These are phyloP conservation scores for Yamagishiella unicocca DNA, from an alignment of 139 green algal genomes.

Conservation along the genomic window DNA sequence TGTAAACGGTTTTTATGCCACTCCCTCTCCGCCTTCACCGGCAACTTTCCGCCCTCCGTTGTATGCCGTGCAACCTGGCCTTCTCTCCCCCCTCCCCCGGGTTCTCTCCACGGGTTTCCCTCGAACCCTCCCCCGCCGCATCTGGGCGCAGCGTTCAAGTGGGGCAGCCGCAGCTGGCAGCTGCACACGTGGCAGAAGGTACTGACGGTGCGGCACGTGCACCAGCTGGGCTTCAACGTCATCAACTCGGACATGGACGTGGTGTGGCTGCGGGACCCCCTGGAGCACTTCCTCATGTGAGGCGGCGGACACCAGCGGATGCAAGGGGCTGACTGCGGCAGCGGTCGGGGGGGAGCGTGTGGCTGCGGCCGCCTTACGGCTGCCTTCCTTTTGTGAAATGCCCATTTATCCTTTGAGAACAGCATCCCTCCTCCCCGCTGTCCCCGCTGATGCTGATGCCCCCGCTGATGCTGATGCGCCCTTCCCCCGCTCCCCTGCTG, in stretches of 20 bases:
- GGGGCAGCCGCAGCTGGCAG: slow-evolving; percentile 48
- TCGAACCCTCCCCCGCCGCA: background rate
- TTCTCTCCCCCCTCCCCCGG: background rate
- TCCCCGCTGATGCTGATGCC: too few relatives aligned
- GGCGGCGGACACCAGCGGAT: background rate
- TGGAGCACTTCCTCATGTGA: slow-evolving; percentile 49
- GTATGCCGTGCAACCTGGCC: too few relatives aligned
- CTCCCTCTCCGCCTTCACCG: background rate
- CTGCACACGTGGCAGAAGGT: slow-evolving; percentile 58
- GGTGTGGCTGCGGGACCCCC: slow-evolving; percentile 55
- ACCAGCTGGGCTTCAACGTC: slow-evolving; percentile 56
- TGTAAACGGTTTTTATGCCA: background rate
- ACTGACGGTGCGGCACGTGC: slow-evolving; percentile 43
- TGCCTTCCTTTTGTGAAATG: too few relatives aligned
- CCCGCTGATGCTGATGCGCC: too few relatives aligned
- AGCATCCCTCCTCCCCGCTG: too few relatives aligned
- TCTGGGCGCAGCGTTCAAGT: slow-evolving; percentile 47
- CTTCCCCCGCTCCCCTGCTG: too few relatives aligned
- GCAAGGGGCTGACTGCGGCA: background rate
- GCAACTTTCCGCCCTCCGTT: too few relatives aligned
- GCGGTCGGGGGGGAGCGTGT: background rate
- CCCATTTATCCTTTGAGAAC: too few relatives aligned
- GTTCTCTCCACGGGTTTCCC: background rate
- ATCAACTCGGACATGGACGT: slow-evolving; percentile 57
- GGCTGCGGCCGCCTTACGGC: background rate